A percentile compares a stretch with the other conserved stretches of the same genome.
phyloP scores from a whole-genome alignment of 768 basidiomycete species.

The Lactifluus echinatus region DNA sequence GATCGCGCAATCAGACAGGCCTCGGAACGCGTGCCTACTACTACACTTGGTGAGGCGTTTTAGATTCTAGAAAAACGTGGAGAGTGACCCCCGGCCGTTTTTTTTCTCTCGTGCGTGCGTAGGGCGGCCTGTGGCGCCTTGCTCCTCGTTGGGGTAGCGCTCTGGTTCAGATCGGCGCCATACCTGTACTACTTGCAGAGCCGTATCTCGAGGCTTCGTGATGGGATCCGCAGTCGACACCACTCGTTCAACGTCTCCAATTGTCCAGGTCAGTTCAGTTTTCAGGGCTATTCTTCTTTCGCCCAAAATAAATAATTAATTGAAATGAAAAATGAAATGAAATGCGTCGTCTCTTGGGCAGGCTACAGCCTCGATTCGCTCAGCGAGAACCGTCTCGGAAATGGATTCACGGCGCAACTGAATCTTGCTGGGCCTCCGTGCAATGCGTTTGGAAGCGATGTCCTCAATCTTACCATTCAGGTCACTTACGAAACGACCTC shows the following conservation, averaged over 20 bases:
- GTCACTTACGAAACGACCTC: slow-evolving; percentile 56
- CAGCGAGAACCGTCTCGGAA: slow-evolving; percentile 28
- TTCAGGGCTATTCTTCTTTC: not conserved
- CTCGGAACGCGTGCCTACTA: too few species aligned
- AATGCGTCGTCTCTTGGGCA: slow-evolving; percentile 21
- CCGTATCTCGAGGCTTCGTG: not conserved
- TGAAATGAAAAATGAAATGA: too few species aligned
- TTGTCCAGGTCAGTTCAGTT: slow-evolving; percentile 17
- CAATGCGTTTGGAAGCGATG: slow-evolving; percentile 56
- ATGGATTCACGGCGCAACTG: slow-evolving; percentile 48
- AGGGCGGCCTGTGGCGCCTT: slow-evolving; percentile 1
- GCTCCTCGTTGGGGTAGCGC: not conserved
- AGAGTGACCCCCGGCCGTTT: too few species aligned
- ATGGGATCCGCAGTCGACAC: slow-evolving; percentile 7
- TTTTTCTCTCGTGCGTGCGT: too few species aligned
- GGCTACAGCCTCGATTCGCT: slow-evolving; percentile 49
- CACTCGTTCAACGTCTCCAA: slow-evolving; percentile 7
- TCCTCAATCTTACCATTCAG: slow-evolving; percentile 49
- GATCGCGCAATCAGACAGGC: not conserved
- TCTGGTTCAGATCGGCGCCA: slow-evolving; percentile 10
- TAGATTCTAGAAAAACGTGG: not conserved
- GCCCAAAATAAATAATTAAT: too few species aligned
- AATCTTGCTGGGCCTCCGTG: slow-evolving; percentile 48
- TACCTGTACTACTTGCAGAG: slow-evolving; percentile 3
- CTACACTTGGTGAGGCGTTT: slow-evolving; percentile 1